Evolutionary conservation across 78 protist species (phyloP).

Genomic region (Guillardia theta): DNA sequence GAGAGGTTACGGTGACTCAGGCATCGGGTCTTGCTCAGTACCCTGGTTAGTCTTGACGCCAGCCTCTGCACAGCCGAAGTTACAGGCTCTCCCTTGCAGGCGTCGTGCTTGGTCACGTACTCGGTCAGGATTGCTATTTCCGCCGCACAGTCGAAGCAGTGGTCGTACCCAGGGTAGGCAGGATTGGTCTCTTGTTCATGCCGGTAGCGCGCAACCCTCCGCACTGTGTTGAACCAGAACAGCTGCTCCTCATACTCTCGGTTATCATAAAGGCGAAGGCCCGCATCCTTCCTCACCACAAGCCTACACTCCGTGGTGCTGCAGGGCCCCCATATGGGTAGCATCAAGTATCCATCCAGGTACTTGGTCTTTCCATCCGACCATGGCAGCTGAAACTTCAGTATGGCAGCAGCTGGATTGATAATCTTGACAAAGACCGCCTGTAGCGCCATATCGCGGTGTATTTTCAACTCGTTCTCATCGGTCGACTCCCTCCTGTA

Average conservation of each 20-base stretch:
- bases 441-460: not conserved
- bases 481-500: not conserved
- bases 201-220: slow-evolving; percentile 34
- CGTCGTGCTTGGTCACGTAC: slow-evolving; percentile 35
- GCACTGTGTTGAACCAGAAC: slow-evolving; percentile 63
- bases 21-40: too few species aligned
- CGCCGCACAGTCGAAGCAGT: slow-evolving; percentile 67
- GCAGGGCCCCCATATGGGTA: slow-evolving; percentile 63
- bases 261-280: slow-evolving; percentile 44
- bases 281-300: not conserved
- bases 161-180: slow-evolving; percentile 29
- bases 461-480: not conserved
- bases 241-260: slow-evolving; percentile 52
- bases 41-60: too few species aligned
- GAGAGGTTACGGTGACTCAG: too few species aligned
- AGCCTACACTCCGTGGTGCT: slow-evolving; percentile 75
- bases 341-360: slow-evolving; percentile 53
- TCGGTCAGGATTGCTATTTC: slow-evolving; percentile 37
- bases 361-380: slow-evolving; percentile 40
- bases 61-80: too few species aligned
- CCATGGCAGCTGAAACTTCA: slow-evolving; percentile 71
- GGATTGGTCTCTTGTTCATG: not conserved
- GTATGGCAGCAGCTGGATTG: not conserved
- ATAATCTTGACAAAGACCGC: not conserved
- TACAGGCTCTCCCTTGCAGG: too few species aligned